phyloP scores from a whole-genome alignment of 495 filamentous ascomycete genomes.

The Daldinia childiae region DNA sequence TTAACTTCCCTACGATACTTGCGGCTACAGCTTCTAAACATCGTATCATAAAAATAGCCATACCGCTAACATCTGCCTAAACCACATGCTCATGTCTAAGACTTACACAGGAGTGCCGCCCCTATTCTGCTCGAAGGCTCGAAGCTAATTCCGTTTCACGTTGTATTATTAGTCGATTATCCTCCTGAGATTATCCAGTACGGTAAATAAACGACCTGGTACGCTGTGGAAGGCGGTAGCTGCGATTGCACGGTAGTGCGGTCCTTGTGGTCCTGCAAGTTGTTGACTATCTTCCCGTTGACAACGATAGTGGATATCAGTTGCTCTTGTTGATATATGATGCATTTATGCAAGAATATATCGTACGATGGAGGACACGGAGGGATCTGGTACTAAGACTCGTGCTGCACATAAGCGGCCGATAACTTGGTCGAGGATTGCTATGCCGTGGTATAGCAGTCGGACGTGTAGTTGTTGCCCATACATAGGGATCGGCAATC shows the following conservation, averaged over 20 bases:
- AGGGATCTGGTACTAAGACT: too few species aligned
- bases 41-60: constrained; percentile 37
- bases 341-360: too few species aligned
- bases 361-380: too few species aligned
- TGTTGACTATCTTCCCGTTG: constrained; percentile 45
- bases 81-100: constrained; percentile 23
- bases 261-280: constrained; percentile 32
- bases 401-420: too few species aligned
- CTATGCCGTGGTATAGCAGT: too few species aligned
- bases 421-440: too few species aligned
- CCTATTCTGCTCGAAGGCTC: constrained; percentile 42
- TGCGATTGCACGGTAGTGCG: constrained; percentile 37
- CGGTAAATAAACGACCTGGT: constrained; percentile 44
- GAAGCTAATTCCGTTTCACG: constrained; percentile 51
- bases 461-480: too few species aligned
- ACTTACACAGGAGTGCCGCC: constrained; percentile 43
- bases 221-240: constrained; percentile 25
- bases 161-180: constrained; percentile 43
- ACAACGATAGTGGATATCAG: constrained; percentile 47
- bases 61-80: constrained; percentile 32
- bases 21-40: constrained; percentile 36
- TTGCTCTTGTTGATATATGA: neutral
- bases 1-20: constrained; percentile 15
- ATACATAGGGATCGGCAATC: too few species aligned
- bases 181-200: constrained; percentile 47